phyloP scores from a whole-genome alignment of 1,284 basidiomycete genomes.

The Flammula alnicola region DNA sequence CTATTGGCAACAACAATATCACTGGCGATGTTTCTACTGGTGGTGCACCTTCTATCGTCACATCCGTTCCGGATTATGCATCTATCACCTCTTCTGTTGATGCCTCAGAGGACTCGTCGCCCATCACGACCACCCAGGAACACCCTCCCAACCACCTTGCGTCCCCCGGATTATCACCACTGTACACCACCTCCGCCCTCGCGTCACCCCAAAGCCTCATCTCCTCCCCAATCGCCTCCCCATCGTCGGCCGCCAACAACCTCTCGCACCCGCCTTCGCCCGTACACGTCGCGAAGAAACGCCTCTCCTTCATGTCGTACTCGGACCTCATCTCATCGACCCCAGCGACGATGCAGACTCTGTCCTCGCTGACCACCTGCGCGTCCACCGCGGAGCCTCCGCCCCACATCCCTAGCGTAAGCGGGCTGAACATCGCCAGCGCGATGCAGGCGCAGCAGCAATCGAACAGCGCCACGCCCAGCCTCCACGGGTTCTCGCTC shows the following conservation, averaged over 20 bases:
- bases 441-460: constrained; percentile 15
- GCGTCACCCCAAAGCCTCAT: constrained; percentile 2
- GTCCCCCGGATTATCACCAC: too few relatives aligned
- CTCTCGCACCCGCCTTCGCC: constrained; percentile 61
- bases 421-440: constrained; percentile 39
- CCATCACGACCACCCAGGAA: too few relatives aligned
- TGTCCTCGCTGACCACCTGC: constrained; percentile 72
- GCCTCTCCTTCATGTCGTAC: constrained; percentile 86
- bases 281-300: constrained; percentile 54
- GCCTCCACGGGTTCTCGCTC: too few relatives aligned
- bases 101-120: too few relatives aligned
- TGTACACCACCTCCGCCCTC: neutral
- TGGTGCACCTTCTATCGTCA: too few relatives aligned
- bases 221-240: constrained; percentile 18
- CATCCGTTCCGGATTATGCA: too few relatives aligned
- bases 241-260: too few relatives aligned
- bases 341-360: constrained; percentile 70
- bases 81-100: neutral
- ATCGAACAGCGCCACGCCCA: constrained; percentile 19
- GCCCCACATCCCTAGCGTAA: constrained; percentile 67
- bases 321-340: constrained; percentile 80
- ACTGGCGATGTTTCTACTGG: neutral
- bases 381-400: constrained; percentile 56
- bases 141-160: too few relatives aligned
- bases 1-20: constrained; percentile 10